Evolutionary conservation across 1,284 basidiomycete genomes (phyloP), one percentile per base, ranked within the genome.

Genomic region (Trichosporon sp.): DNA sequence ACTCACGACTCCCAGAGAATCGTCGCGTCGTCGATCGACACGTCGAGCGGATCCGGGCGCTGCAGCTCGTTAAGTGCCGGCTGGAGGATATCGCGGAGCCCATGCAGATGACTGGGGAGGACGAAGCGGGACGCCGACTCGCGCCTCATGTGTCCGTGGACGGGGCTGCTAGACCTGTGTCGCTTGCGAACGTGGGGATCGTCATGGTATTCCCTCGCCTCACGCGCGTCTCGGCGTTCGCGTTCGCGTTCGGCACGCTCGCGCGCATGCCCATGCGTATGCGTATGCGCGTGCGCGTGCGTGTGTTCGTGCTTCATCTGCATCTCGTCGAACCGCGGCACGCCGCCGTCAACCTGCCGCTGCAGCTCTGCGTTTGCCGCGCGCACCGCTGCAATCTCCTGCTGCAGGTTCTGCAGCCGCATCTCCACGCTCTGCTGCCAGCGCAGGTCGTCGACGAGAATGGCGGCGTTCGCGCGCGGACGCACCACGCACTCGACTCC

Each of bases 351-450:
- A 2, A 70, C 43, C 65, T 70, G 68, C 19, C 61, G 68, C 19
- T 64, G 56, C 37, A 72, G 68, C 43, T 68, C 66, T n/a, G 68
- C 71, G 56, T 72, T 72, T 14, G 37, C 48, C 4, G 71, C 67
- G 38, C 68, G 70, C 43, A 73, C 67, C 4, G 54, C 64, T 1
- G 38, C 71, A 11, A 75, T 67, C 74, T 75, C 70, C 32, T 26
- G 19, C 16, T 26, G 46, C 16, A 75, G 54, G 26, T 32, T 43
- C 43, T 70, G 66, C 1, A 73, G 65, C 0, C 72, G 63, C 46
- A 64, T 54, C 67, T 75, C 72, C 37, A 75, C 72, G 19, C 65
- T 66, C 68, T 75, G 74, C 38, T 73, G 72, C 70, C 74, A 75
- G 37, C 68, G 61, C 43, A 75, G 61, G 70, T 75, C 74, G 46